Conservation (phyloP, 2,329 filamentous ascomycete species). For the Mycosphaerelloides madeirae region DNA sequence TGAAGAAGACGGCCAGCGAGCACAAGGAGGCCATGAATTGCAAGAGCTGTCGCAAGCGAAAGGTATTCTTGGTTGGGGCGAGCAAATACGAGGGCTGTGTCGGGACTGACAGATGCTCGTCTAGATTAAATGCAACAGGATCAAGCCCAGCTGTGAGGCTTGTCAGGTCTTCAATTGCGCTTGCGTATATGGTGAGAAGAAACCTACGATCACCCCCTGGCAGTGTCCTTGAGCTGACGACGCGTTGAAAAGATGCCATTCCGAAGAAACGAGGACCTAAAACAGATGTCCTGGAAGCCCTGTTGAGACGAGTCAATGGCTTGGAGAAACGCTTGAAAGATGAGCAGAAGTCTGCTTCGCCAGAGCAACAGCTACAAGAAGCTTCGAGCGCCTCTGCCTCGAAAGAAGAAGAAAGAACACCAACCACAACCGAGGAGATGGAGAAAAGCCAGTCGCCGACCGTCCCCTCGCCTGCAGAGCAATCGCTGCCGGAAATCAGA, state of each 20-base stretch:
- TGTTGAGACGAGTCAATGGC: slow-evolving; percentile 79
- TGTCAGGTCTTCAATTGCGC: slow-evolving; percentile 85
- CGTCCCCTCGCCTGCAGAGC: neutral
- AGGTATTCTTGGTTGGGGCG: slow-evolving; percentile 51
- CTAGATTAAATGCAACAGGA: slow-evolving; percentile 86
- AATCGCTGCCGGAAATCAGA: slow-evolving; percentile 1
- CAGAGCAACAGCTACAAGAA: slow-evolving; percentile 3
- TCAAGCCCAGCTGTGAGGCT: slow-evolving; percentile 79
- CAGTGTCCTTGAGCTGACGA: neutral
- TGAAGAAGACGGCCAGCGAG: slow-evolving; percentile 66
- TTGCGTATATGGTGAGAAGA: slow-evolving; percentile 75
- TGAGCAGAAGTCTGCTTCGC: slow-evolving; percentile 43
- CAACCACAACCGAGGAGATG: neutral
- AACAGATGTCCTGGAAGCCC: slow-evolving; percentile 79
- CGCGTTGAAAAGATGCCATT: slow-evolving; percentile 61
- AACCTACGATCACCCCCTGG: no score
- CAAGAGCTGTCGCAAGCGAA: slow-evolving; percentile 88
- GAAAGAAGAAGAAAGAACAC: no score
- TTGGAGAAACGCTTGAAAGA: slow-evolving; percentile 72
- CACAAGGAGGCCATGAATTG: slow-evolving; percentile 91
- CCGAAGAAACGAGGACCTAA: slow-evolving; percentile 88
- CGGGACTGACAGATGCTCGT: neutral
- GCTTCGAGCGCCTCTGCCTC: no score
- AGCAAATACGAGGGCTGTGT: no score
- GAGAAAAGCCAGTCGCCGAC: no score